Base-by-base conservation (phyloP, 192 early-diverging fungal genomes). In the Entomortierella parvispora region DNA sequence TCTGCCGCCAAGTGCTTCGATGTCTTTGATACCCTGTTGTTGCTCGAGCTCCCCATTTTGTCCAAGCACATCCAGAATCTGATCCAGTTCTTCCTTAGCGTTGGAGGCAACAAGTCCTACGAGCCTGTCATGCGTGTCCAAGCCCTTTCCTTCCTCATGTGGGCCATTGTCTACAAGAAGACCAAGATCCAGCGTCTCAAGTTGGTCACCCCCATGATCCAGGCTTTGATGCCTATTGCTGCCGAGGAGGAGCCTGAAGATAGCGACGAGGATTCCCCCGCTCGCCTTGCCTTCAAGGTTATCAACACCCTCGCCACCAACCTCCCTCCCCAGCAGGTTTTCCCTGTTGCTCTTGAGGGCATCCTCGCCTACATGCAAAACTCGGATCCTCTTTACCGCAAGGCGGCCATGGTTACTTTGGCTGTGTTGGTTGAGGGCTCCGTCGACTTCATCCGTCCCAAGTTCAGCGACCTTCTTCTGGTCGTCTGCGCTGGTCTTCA, bases 341-440 rank as follows among this genome's bases (percentile, higher is more conserved):
- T 96, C 81, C 95, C 96, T 12, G 78, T 87, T 26, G 89, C 93
- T 49, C 84, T 93, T 58, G 67, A 88, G 8, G 79, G 87, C 62
- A 90, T 97, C 54, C 61, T 94, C 37, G 70, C 86, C 53, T 95
- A 95, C 67, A 90, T 94, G 91, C 89, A 92, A 55, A 93, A 87
- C 65, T 65, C 87, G 15, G 86, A 93, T 50, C 91, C 93, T 40
- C 82, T 84, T 50, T 88, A 82, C 69, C 88, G 96, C 56, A 94
- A 94, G 77, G 94, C 93, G 44, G 89, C 92, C 32, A 94, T 97
- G 93, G 87, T 97, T 76, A 87, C 90, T 26, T 86, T 97, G 68
- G 72, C 72, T 32, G 72, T 89, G 52, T 80, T 93, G 55, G 88
- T 94, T 31, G 96, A 97, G 76, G 93, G 93, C 12, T 93, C 92